Evolutionary conservation across 768 basidiomycete species (phyloP), one percentile per base, ranked within the genome.

Genomic region (Cystobasidium onofrii): DNA sequence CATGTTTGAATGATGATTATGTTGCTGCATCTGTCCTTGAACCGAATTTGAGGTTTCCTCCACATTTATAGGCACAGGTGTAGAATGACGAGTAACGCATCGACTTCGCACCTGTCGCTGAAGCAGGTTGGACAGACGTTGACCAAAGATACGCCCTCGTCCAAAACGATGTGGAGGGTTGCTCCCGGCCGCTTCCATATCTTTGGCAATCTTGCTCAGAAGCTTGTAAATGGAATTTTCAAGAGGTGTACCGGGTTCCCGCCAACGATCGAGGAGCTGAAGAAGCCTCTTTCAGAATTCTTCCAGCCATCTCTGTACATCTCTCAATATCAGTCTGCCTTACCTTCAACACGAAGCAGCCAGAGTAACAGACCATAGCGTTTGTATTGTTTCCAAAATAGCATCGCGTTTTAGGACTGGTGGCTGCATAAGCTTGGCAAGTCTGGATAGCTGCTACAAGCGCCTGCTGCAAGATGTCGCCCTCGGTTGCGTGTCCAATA

Each of bases 191-290:
- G 57, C 27, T 23, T 60, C 57, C 57, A 60, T 60, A 23, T 34
- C 57, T 34, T 60, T 60, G 6, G 57, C 57, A 7, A 60, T 60
- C 57, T 29, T 27, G 25, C 29, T 29, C 20, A 60, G 18, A 15
- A 60, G 57, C 33, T 60, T 60, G 57, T 60, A 34, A 4, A 60
- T 60, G 29, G 57, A 60, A 29, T 60, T 60, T 29, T 60, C 57
- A 4, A 60, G 57, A 27, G 57, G 57, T 27, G 57, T 60, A 7
- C 57, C 57, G 15, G 57, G 57, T 20, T 60, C 57, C 6, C 57
- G 57, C 57, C 57, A 60, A 4, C 57, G 57, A 15, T 60, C 57
- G 27, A 60, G 57, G 17, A 60, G 27, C 57, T 60, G 25, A 60
- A 29, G 25, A 13, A 12, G 23, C 12, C 6, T n/a, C n/a, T 34